Evolutionary conservation across 441 rosid species (phyloP), one percentile per base, ranked within the genome.

Genomic region (Kokia cookei): DNA sequence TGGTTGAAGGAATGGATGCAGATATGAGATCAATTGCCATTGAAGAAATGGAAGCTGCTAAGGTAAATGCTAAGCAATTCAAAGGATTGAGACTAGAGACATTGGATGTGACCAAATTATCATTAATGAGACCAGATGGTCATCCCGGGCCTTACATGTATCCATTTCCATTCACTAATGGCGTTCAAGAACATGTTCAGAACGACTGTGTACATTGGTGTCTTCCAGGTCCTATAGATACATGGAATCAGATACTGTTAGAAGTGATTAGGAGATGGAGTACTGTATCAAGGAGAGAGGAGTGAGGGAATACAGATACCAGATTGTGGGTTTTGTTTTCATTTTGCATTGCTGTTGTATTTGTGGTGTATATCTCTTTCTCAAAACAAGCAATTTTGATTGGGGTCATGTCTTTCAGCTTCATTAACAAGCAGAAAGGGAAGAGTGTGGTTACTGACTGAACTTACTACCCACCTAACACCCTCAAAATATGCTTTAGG

Each of bases 191-290:
- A 77, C 89, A 78, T 17, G 94, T 93, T 32, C 98, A 89, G 68
- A 95, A 95, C 73, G 99, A 95, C 71, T 95, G 99, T 75, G 88
- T 95, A 4, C 99, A 93, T 75, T 95, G 99, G 99, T 95, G 99
- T 79, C 75, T 95, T 61, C 99, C 99, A 12, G 99, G 99, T 61
- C 93, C 99, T 7, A 72, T 95, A 1, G 99, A 95, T 79, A 88
- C 99, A 15, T 95, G 99, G 99, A 95, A 93, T 76, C 89, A 89
- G 83, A 90, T 95, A 69, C 71, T 93, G 68, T 71, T 91, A 4
- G 84, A 88, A 72, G 76, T 88, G 75, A 71, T 91, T 50, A 86
- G 86, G 81, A 89, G 86, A 75, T 87, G 97, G 97, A 71, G 76
- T 5, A 10, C 63, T 58, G 62, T 43, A 55, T 79, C 77, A 32